phyloP scores from a whole-genome alignment of 768 basidiomycete species.

The Lanmaoa pseudosensibilis region DNA sequence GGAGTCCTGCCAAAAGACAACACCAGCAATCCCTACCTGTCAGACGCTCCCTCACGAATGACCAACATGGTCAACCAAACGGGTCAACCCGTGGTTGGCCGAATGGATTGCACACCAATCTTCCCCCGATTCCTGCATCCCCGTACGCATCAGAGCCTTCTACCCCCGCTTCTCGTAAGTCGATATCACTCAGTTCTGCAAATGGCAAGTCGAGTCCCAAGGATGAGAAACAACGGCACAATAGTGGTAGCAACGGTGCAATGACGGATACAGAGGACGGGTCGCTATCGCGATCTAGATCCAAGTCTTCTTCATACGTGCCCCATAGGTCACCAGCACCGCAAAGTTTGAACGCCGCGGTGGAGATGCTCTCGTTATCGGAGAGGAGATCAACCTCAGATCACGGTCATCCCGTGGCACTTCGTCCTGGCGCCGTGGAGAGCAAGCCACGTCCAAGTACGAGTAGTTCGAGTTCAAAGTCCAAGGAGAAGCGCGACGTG shows the following conservation, averaged over 20 bases:
- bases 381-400: slow-evolving; percentile 33
- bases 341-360: slow-evolving; percentile 71
- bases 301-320: slow-evolving; percentile 56
- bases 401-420: slow-evolving; percentile 21
- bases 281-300: slow-evolving; percentile 45
- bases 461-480: slow-evolving; percentile 28
- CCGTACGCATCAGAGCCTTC: slow-evolving; percentile 65
- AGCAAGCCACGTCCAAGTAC: slow-evolving; percentile 34
- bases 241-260: slow-evolving; percentile 28
- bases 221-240: slow-evolving; percentile 34
- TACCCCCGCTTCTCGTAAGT: slow-evolving; percentile 53
- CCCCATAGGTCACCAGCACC: slow-evolving; percentile 56
- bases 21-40: slow-evolving; percentile 25
- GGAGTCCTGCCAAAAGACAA: slow-evolving; percentile 29
- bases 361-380: slow-evolving; percentile 54
- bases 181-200: slow-evolving; percentile 33
- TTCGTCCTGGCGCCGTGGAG: slow-evolving; percentile 20
- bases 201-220: slow-evolving; percentile 35
- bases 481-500: slow-evolving; percentile 32
- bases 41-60: slow-evolving; percentile 36
- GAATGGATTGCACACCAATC: slow-evolving; percentile 36
- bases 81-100: slow-evolving; percentile 33
- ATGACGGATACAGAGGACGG: slow-evolving; percentile 36
- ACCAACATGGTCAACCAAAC: slow-evolving; percentile 27
- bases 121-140: slow-evolving; percentile 69